Evolutionary conservation across 1,284 basidiomycete species (phyloP).

Genomic region (Pterula multifida): DNA sequence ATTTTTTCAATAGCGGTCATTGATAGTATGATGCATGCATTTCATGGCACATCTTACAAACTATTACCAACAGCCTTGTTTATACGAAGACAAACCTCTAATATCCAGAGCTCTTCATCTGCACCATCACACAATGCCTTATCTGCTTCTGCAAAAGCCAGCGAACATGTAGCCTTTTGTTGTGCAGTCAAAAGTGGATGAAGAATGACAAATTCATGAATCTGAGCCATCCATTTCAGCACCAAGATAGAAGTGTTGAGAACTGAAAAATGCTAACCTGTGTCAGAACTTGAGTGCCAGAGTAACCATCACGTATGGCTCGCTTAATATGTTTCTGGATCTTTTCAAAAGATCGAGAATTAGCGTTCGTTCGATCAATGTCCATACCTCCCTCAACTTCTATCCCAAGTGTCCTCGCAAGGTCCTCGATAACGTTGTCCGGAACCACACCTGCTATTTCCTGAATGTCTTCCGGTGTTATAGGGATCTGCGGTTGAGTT

Average conservation of each 20-base stretch:
- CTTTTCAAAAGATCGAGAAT: conserved; percentile 45
- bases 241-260: conserved; percentile 5
- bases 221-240: conserved; percentile 30
- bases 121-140: conserved; percentile 94
- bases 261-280: conserved; percentile 47
- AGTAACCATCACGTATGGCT: conserved; percentile 84
- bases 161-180: conserved; percentile 74
- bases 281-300: conserved; percentile 79
- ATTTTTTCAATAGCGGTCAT: too few species aligned
- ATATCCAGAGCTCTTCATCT: conserved; percentile 94
- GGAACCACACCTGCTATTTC: conserved; percentile 98
- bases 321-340: conserved; percentile 66
- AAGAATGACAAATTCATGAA: conserved; percentile 84
- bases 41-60: conserved; percentile 10
- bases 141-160: conserved; percentile 90
- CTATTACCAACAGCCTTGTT: conserved; percentile 41
- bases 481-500: conserved; percentile 55
- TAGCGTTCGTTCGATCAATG: conserved; percentile 26
- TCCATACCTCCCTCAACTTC: conserved; percentile 46
- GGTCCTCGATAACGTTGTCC: conserved; percentile 52
- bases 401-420: conserved; percentile 71
- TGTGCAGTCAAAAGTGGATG: conserved; percentile 73
- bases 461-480: conserved; percentile 72
- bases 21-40: too few species aligned
- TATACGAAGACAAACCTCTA: conserved; percentile 76